Evolutionary conservation across 805 yeast species (phyloP), one percentile per base, ranked within the genome.

Genomic region (Yarrowia sp.): DNA sequence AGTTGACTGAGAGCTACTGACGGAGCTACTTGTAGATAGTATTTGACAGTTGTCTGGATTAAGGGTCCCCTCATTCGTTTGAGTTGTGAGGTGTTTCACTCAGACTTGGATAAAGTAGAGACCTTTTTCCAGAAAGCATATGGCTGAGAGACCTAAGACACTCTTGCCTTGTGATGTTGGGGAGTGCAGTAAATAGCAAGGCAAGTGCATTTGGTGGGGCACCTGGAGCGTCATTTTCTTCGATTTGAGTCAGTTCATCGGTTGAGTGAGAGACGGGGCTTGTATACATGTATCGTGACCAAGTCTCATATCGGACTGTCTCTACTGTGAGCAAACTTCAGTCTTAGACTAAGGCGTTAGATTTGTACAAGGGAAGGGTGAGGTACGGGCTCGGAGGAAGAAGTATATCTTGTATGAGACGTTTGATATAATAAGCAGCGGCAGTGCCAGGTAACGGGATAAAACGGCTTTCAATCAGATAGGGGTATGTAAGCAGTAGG

Each of bases 101-200:
- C 33, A 19, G 58, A 38, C 58, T 3, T 52, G 17, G 58, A 38
- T 36, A 3, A 52, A 52, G 58, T 52, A 52, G 20, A 52, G 56
- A 17, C 24, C 19, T 12, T 52, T 17, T 17, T 12, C 14, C 1
- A 5, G 4, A 38, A 52, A 52, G 58, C 19, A 20, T 38, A 52
- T 52, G 43, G 24, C 9, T 2, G 8, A 19, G 14, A 7, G 43
- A 19, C 33, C 43, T 52, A 19, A 52, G 58, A 52, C 58, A 52
- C 20, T 14, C 9, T 2, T 17, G 58, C 43, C 58, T 38, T 38
- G 58, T 52, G 58, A 52, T 52, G 43, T 17, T 17, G 24, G 9
- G n/a, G 30, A 36, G 40, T 49, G 6, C 8, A 24, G 30, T 24
- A 24, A 24, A 24, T n/a, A 50, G 42, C 56, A 50, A 50, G 13